These are phyloP conservation scores for Vaccinium vitisidaea DNA, from an alignment of 148 eudicot genomes.

Conservation along the genomic window DNA sequence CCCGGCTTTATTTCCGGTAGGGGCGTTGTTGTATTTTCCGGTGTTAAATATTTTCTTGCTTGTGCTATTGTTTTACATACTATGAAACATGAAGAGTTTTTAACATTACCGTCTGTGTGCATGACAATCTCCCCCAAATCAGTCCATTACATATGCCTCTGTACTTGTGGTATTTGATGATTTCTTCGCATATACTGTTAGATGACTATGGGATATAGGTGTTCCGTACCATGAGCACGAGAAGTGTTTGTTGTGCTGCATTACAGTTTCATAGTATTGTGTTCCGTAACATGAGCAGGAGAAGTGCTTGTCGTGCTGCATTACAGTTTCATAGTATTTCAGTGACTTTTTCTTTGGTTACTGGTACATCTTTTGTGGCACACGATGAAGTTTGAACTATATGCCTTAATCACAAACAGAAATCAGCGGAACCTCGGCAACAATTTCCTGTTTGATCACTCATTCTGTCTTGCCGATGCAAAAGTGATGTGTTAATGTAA, in stretches of 20 bases:
- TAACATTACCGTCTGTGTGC: not conserved
- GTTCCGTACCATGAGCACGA: not conserved
- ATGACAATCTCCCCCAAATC: not conserved
- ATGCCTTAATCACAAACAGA: too few species aligned
- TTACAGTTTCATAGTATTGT: not conserved
- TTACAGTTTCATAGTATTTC: not conserved
- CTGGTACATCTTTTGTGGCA: not conserved
- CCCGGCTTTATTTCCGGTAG: slow-evolving; percentile 11
- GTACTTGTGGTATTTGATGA: not conserved
- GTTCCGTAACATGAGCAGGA: not conserved
- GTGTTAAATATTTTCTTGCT: not conserved
- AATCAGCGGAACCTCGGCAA: not conserved
- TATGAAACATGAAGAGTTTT: not conserved
- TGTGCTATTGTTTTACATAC: not conserved
- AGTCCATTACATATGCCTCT: not conserved
- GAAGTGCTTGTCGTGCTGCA: not conserved
- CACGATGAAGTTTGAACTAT: not conserved
- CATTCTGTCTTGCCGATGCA: not conserved
- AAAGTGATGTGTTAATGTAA: not conserved
- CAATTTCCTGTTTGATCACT: not conserved
- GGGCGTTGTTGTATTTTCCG: not conserved
- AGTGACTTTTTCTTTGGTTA: not conserved
- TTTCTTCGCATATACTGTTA: not conserved
- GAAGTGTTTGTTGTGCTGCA: not conserved
- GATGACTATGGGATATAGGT: not conserved